Evolutionary conservation across 1,139 yeast genomes (phyloP), one percentile per base, ranked within the genome.

Genomic region (Candida smagusa): DNA sequence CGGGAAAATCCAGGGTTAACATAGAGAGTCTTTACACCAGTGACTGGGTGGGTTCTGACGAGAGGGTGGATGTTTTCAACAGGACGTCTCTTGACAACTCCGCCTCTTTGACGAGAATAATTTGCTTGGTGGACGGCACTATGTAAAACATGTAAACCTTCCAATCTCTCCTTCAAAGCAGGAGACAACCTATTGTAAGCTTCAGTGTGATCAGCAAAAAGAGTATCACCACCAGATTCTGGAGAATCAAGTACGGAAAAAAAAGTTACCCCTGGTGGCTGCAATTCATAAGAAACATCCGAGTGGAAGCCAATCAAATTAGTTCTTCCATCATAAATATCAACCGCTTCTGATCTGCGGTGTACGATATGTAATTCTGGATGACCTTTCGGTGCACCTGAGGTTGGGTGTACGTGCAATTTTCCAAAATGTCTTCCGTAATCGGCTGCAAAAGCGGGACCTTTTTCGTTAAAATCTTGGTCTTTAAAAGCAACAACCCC

Each of bases 361-460:
- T 73, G 81, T 19, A 80, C 79, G 38, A 81, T 63, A 51, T 81
- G 89, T 44, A 84, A 66, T 48, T 81, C 82, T 2, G 83, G 77
- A 46, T 66, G 63, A 39, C 63, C 73, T 40, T 63, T 62, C 26
- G 90, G 90, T 7, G 84, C 74, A 8, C 87, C 85, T 6, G 86
- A 77, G 3, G 87, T 80, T 34, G 89, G 87, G 53, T 84, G 92
- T 39, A 79, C 71, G 60, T 84, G 92, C 37, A 82, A 67, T 8
- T 79, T 77, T 9, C 58, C 51, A 34, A 53, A 49, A 11, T 66
- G 67, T 22, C 61, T 61, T 22, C 63, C 72, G 22, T 42, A 48
- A 33, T 57, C 59, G 27, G 57, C 57, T 36, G 59, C 64, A 33
- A 65, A 74, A 31, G 65, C 65, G 6, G 84, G 79, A 30, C 85